Percentiles rank a stretch among this genome's conserved stretches.
phyloP scores from a whole-genome alignment of 805 yeast genomes.

The Ogataea corticis region DNA sequence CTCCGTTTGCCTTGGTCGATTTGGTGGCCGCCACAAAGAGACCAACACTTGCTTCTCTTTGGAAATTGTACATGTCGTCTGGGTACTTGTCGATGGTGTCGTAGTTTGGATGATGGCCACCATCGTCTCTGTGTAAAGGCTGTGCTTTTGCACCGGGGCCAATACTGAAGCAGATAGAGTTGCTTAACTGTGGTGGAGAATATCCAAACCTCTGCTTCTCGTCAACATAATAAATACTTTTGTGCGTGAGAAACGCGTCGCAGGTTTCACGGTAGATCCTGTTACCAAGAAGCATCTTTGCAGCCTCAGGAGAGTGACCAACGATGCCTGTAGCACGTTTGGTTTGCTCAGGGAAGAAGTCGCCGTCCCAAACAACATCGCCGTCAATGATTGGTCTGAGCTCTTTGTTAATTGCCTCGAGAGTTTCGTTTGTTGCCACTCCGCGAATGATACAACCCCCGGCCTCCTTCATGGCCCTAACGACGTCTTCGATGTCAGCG shows the following conservation, averaged over 20 bases:
- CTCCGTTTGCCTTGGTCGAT: conserved; percentile 34
- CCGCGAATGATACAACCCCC: conserved; percentile 29
- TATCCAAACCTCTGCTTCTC: conserved; percentile 17
- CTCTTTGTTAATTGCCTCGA: conserved; percentile 21
- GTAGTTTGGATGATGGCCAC: conserved; percentile 30
- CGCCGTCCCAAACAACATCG: conserved; percentile 21
- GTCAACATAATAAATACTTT: conserved; percentile 14
- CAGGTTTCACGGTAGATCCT: conserved; percentile 9
- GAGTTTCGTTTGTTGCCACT: conserved; percentile 15
- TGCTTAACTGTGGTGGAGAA: conserved; percentile 26
- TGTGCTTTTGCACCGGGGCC: conserved; percentile 33
- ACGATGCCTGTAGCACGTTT: conserved; percentile 16
- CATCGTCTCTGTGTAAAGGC: conserved; percentile 33
- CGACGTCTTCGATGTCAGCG: conserved; percentile 15
- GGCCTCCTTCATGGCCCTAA: conserved; percentile 22
- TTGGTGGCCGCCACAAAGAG: conserved; percentile 29
- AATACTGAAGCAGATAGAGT: conserved; percentile 28
- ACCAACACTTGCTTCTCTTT: conserved; percentile 27
- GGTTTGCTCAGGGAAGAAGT: conserved; percentile 15
- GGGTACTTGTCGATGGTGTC: conserved; percentile 18
- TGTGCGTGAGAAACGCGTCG: conserved; percentile 16
- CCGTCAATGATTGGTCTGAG: conserved; percentile 25
- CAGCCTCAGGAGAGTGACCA: conserved; percentile 13
- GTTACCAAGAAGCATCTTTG: conserved; percentile 10
- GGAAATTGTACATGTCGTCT: conserved; percentile 11